Evolutionary conservation across 2,329 filamentous ascomycete genomes (phyloP).

Genomic region (Hyphodiscus sp.): DNA sequence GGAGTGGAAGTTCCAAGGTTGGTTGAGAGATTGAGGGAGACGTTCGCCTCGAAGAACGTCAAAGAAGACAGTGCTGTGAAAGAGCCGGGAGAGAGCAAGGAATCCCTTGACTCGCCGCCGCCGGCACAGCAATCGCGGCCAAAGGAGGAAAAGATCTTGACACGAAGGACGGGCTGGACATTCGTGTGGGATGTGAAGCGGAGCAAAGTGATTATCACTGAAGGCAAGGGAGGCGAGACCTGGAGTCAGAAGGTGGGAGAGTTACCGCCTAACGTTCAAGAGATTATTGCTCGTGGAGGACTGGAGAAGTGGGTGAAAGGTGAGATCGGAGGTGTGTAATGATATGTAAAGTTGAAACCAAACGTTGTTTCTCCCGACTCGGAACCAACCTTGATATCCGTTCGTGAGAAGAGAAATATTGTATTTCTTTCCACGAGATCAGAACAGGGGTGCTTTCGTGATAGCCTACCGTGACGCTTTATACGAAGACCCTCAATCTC

Average conservation of each 20-base stretch:
- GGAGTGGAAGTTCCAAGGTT: constrained; percentile 63
- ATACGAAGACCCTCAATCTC: too few species aligned
- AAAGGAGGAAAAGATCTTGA: constrained; percentile 47
- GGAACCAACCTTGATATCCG: too few species aligned
- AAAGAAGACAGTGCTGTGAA: constrained; percentile 36
- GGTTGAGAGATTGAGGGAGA: constrained; percentile 57
- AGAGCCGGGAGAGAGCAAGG: constrained; percentile 44
- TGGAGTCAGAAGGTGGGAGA: constrained; percentile 83
- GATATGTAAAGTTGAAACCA: not conserved
- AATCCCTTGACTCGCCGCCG: constrained; percentile 44
- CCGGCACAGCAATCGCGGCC: constrained; percentile 34
- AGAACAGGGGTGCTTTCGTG: too few species aligned
- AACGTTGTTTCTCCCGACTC: too few species aligned
- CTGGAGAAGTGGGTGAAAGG: constrained; percentile 69
- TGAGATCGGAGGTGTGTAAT: constrained; percentile 14
- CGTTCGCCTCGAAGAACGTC: constrained; percentile 39
- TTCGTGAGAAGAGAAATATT: too few species aligned
- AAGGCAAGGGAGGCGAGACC: constrained; percentile 57
- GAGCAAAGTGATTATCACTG: constrained; percentile 63
- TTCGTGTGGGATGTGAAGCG: constrained; percentile 73
- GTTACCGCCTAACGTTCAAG: constrained; percentile 78
- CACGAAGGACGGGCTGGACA: constrained; percentile 75
- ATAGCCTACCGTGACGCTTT: too few species aligned
- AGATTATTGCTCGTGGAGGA: constrained; percentile 72
- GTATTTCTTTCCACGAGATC: too few species aligned